phyloP scores from a whole-genome alignment of 2,329 filamentous ascomycete genomes.

The Sordariomycetes sp. region DNA sequence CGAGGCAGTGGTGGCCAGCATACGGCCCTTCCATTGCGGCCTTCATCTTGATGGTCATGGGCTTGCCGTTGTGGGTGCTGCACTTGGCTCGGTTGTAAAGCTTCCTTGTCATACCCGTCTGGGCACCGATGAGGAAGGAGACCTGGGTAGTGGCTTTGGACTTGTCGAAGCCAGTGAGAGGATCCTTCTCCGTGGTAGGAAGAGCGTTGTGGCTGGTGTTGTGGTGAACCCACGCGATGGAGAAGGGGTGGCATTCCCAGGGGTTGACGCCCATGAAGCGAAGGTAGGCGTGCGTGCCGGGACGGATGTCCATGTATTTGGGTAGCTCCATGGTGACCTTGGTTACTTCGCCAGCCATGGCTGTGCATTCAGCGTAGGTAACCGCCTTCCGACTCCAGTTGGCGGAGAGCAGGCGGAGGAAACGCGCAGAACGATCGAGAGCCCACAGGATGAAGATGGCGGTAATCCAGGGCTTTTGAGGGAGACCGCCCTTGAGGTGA shows the following conservation, averaged over 20 bases:
- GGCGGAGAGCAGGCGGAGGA: conserved; percentile 53
- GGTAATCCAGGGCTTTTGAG: conserved; percentile 67
- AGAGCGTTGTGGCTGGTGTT: conserved; percentile 35
- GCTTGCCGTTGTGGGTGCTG: conserved; percentile 18
- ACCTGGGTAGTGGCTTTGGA: conserved; percentile 45
- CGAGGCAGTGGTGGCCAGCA: conserved; percentile 70
- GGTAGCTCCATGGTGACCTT: conserved; percentile 63
- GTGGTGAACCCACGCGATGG: conserved; percentile 64
- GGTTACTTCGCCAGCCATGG: conserved; percentile 60
- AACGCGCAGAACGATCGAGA: conserved; percentile 56
- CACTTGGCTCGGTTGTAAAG: conserved; percentile 59
- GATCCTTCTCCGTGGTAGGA: conserved; percentile 28
- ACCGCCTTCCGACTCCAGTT: conserved; percentile 53
- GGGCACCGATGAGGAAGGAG: conserved; percentile 78
- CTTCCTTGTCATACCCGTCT: conserved; percentile 78
- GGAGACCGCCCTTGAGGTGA: conserved; percentile 52
- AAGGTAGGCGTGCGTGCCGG: conserved; percentile 68
- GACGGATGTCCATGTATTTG: conserved; percentile 54
- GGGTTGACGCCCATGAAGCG: conserved; percentile 56
- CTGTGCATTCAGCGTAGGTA: conserved; percentile 57
- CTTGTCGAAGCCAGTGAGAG: conserved; percentile 26
- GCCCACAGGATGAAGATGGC: conserved; percentile 71
- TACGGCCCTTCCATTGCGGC: conserved; percentile 89
- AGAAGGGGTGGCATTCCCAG: conserved; percentile 74
- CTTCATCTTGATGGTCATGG: conserved; percentile 50